Evolutionary conservation across 192 early-diverging fungal species (phyloP).

Genomic region (Umbelopsis isabellina): DNA sequence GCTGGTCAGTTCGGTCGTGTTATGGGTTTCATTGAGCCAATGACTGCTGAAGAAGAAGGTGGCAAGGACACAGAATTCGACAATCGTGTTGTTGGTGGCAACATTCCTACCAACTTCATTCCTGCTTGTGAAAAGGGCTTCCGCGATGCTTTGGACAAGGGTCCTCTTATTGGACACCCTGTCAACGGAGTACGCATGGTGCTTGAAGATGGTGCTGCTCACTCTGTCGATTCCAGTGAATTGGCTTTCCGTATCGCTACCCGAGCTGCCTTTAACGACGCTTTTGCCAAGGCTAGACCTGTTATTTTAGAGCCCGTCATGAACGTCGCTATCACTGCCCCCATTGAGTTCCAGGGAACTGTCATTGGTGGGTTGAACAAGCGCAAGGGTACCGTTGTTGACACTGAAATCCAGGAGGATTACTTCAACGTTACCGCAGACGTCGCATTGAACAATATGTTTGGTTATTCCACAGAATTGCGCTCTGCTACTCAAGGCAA

Average conservation of each 20-base stretch:
- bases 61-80: constrained; percentile 73
- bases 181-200: constrained; percentile 86
- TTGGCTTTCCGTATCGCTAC: constrained; percentile 93
- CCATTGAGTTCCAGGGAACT: constrained; percentile 90
- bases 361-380: constrained; percentile 94
- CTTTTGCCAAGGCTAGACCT: constrained; percentile 79
- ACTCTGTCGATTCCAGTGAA: constrained; percentile 95
- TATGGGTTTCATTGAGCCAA: constrained; percentile 88
- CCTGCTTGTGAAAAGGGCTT: constrained; percentile 98
- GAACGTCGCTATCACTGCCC: constrained; percentile 90
- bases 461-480: constrained; percentile 97
- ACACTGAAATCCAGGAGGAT: constrained; percentile 92
- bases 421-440: constrained; percentile 85
- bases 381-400: constrained; percentile 93
- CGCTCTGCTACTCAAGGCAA: constrained; percentile 92
- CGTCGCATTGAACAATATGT: constrained; percentile 98
- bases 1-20: constrained; percentile 95
- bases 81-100: constrained; percentile 88
- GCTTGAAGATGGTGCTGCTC: constrained; percentile 88
- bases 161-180: constrained; percentile 89
- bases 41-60: constrained; percentile 62
- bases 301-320: constrained; percentile 95
- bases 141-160: constrained; percentile 86
- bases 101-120: constrained; percentile 91
- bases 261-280: constrained; percentile 87